A percentile compares a stretch with the other conserved stretches of the same genome.
These are phyloP conservation scores for Inonotus hispidus DNA, from an alignment of 1,284 basidiomycete genomes.

Conservation along the genomic window DNA sequence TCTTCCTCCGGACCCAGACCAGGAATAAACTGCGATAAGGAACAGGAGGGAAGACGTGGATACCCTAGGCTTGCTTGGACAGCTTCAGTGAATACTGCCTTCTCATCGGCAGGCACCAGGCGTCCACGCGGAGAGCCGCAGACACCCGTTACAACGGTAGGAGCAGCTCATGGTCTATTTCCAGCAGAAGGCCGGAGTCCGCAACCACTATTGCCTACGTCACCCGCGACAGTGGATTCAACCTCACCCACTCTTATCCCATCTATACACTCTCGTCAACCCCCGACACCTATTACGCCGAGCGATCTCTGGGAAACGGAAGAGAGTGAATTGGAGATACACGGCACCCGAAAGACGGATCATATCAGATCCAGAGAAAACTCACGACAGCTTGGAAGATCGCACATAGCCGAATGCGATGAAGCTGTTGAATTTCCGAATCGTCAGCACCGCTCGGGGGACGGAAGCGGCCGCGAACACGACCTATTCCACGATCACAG, in stretches of 20 bases:
- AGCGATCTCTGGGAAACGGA: not conserved
- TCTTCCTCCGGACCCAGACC: conserved; percentile 9
- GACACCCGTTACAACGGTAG: not conserved
- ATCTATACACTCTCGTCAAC: not conserved
- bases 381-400: not conserved
- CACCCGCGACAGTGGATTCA: not conserved
- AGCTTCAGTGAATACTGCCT: not conserved
- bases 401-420: not conserved
- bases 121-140: not conserved
- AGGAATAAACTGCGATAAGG: not conserved
- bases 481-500: conserved; percentile 8
- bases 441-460: conserved; percentile 1
- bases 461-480: conserved; percentile 1
- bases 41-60: not conserved
- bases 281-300: not conserved
- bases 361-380: not conserved
- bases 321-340: not conserved
- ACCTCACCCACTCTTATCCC: not conserved
- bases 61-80: not conserved
- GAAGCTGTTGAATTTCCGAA: not conserved
- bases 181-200: not conserved
- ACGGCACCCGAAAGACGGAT: not conserved
- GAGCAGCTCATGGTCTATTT: not conserved
- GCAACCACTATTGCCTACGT: not conserved
- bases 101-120: not conserved